Percentiles rank a stretch among this genome's conserved stretches.
Conservation (phyloP, 1,284 basidiomycete genomes). For the Dichomitus squalens region DNA sequence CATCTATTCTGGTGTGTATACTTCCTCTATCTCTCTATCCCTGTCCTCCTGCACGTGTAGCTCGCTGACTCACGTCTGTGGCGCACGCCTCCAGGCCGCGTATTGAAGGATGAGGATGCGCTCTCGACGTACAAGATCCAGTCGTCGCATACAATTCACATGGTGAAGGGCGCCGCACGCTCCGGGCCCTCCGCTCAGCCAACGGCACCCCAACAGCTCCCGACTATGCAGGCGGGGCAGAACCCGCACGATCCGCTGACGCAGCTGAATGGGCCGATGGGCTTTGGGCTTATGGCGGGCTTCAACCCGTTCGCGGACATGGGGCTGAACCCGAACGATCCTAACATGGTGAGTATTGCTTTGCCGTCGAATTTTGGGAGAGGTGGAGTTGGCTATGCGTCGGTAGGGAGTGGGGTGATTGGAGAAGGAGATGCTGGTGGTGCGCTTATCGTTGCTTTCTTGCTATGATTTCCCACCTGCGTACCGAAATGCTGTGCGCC, state of each 20-base stretch:
- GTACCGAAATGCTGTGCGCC: not conserved
- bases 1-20: conserved; percentile 81
- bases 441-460: not conserved
- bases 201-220: conserved; percentile 48
- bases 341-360: conserved; percentile 73
- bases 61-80: not conserved
- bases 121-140: conserved; percentile 89
- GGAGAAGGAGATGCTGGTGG: not conserved
- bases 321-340: conserved; percentile 85
- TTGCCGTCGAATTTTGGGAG: not conserved
- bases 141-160: conserved; percentile 84
- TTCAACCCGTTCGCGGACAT: conserved; percentile 89
- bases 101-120: conserved; percentile 83
- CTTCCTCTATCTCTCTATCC: not conserved
- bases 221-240: conserved; percentile 83
- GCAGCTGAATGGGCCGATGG: conserved; percentile 69
- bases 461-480: not conserved
- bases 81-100: conserved; percentile 50
- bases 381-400: not conserved
- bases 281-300: conserved; percentile 74
- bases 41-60: not conserved
- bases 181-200: conserved; percentile 38
- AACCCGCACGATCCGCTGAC: conserved; percentile 81
- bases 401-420: not conserved
- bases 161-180: conserved; percentile 86